A percentile compares a stretch with the other conserved stretches of the same genome.
phyloP scores from a whole-genome alignment of 176 grass and related monocot genomes.

The Raddia distichophylla region DNA sequence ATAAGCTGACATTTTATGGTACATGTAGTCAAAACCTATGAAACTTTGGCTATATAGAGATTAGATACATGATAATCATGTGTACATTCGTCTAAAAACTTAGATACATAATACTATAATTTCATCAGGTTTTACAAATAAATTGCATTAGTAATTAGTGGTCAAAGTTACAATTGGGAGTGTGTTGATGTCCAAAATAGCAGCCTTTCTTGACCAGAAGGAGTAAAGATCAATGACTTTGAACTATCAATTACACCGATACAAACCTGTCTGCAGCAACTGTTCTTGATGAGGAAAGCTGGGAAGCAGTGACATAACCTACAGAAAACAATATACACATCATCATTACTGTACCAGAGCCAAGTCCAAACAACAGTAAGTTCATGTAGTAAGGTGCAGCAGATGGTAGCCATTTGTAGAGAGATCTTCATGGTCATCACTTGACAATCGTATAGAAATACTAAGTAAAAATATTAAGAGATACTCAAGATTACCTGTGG shows the following conservation, averaged over 20 bases:
- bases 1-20: not conserved
- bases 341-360: constrained; percentile 22
- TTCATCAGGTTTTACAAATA: too few species aligned
- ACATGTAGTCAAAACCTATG: too few species aligned
- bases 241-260: constrained; percentile 29
- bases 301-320: constrained; percentile 90
- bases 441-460: constrained; percentile 6
- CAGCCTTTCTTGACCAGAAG: too few species aligned
- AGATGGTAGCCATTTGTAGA: not conserved
- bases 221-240: constrained; percentile 14
- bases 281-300: constrained; percentile 72
- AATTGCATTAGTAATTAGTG: too few species aligned
- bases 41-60: too few species aligned
- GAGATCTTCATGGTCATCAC: constrained; percentile 21
- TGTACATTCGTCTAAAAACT: too few species aligned
- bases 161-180: too few species aligned
- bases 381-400: not conserved
- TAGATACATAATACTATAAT: too few species aligned
- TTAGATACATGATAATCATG: too few species aligned
- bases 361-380: constrained; percentile 7
- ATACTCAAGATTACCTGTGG: constrained; percentile 63
- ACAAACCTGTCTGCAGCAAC: constrained; percentile 85
- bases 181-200: too few species aligned
- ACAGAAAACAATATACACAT: constrained; percentile 40
- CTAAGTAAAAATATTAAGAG: not conserved